Percentiles rank a stretch among this genome's conserved stretches.
Conservation (phyloP, 768 basidiomycete genomes). For the Mycena pura region DNA sequence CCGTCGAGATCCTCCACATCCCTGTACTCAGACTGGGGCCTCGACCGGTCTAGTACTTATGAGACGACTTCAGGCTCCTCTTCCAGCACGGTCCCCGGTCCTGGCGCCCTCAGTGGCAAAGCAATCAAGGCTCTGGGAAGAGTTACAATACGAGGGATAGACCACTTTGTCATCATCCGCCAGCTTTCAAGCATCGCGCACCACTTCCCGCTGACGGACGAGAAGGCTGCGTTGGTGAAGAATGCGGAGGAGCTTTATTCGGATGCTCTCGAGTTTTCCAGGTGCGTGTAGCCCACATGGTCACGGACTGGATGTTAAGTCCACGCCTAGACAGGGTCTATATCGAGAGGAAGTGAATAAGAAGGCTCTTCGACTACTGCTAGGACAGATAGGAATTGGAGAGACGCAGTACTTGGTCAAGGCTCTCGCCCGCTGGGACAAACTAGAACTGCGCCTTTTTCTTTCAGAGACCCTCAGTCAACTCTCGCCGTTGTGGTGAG, state of each 20-base stretch:
- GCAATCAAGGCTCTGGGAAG: slow-evolving; percentile 62
- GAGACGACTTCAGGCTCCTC: slow-evolving; percentile 27
- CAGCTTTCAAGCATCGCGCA: slow-evolving; percentile 26
- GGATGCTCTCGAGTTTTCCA: slow-evolving; percentile 33
- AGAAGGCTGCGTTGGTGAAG: slow-evolving; percentile 22
- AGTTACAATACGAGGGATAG: slow-evolving; percentile 56
- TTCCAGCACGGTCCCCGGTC: slow-evolving; percentile 33
- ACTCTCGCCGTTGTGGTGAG: slow-evolving; percentile 21
- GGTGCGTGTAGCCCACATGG: slow-evolving; percentile 6
- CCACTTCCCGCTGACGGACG: slow-evolving; percentile 32
- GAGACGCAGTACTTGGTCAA: slow-evolving; percentile 23
- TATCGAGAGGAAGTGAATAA: slow-evolving; percentile 19
- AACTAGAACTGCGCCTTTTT: slow-evolving; percentile 22
- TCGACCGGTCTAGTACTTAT: slow-evolving; percentile 10
- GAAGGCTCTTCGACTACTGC: slow-evolving; percentile 9
- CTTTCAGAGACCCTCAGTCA: slow-evolving; percentile 20
- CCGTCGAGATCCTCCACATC: too few relatives aligned
- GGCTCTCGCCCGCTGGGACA: slow-evolving; percentile 21
- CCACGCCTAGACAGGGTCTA: slow-evolving; percentile 5
- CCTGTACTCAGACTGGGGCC: too few relatives aligned
- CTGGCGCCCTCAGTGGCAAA: slow-evolving; percentile 47
- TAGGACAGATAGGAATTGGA: slow-evolving; percentile 22
- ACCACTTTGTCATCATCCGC: slow-evolving; percentile 33
- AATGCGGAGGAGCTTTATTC: slow-evolving; percentile 26
- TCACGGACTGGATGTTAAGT: neutral